Evolutionary conservation across 2,329 filamentous ascomycete species (phyloP).

Genomic region (Elsinoe ampelina): DNA sequence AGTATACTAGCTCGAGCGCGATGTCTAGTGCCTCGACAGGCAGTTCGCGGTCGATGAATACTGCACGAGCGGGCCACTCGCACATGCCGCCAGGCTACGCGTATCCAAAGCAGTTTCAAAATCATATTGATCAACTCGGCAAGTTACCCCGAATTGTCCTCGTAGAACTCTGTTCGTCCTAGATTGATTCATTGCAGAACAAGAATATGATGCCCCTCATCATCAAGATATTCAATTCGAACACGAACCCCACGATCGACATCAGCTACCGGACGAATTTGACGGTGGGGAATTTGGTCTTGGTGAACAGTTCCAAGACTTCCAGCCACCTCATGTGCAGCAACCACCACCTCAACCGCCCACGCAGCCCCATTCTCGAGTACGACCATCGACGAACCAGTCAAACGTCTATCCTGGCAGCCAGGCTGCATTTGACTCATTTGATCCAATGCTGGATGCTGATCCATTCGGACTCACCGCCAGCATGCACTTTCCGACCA

Average conservation of each 20-base stretch:
- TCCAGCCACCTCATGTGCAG: not conserved
- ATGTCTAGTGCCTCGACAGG: conserved; percentile 29
- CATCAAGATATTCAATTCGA: conserved; percentile 32
- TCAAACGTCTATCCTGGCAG: not conserved
- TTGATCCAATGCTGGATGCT: conserved; percentile 81
- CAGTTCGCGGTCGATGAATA: conserved; percentile 16
- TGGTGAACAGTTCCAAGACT: conserved; percentile 6
- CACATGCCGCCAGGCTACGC: conserved; percentile 42
- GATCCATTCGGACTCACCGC: conserved; percentile 89
- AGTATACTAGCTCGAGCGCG: conserved; percentile 28
- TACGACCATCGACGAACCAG: not conserved
- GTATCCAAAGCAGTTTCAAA: conserved; percentile 82
- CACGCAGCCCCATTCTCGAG: not conserved
- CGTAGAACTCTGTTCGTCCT: conserved; percentile 57
- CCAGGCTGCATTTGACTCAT: conserved; percentile 47
- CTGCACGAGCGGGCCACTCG: conserved; percentile 20
- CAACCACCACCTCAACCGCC: conserved; percentile 4
- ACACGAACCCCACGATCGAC: not conserved
- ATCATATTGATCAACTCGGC: conserved; percentile 92
- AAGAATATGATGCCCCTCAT: conserved; percentile 85
- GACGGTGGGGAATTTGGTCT: conserved; percentile 1
- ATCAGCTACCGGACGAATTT: not conserved
- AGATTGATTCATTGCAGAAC: conserved; percentile 71
- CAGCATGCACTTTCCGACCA: conserved; percentile 88
- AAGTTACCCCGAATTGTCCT: conserved; percentile 51